Conservation (phyloP, 768 basidiomycete species). For the Psilocybe cubensis region DNA sequence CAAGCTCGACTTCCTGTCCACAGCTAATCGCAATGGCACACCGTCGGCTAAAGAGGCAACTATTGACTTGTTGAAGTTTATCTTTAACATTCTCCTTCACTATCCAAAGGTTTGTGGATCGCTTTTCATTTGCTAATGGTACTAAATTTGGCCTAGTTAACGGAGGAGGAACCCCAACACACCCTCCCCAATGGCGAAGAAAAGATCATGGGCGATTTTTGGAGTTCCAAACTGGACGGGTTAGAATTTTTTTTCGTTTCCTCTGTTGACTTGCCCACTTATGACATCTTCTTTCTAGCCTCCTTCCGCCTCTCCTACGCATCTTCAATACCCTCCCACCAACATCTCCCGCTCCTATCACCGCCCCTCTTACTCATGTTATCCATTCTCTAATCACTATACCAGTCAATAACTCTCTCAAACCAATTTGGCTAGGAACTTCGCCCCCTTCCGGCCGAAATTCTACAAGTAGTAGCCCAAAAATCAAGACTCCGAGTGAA, state of each 20-base stretch:
- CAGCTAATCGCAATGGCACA: conserved; percentile 50
- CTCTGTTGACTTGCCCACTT: neutral
- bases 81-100: conserved; percentile 79
- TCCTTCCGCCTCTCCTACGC: conserved; percentile 73
- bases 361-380: conserved; percentile 76
- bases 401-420: conserved; percentile 64
- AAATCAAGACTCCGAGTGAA: conserved; percentile 35
- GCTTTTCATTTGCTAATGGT: neutral
- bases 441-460: conserved; percentile 36
- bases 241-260: conserved; percentile 33
- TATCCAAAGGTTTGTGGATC: conserved; percentile 69
- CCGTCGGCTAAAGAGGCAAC: conserved; percentile 72
- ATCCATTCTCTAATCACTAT: conserved; percentile 83
- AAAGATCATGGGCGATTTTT: conserved; percentile 72
- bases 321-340: conserved; percentile 70
- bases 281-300: conserved; percentile 37
- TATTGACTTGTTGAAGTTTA: conserved; percentile 82
- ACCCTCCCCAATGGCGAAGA: conserved; percentile 31
- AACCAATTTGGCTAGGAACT: conserved; percentile 63
- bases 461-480: conserved; percentile 37
- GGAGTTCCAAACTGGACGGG: conserved; percentile 77
- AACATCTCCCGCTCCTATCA: conserved; percentile 64
- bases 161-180: conserved; percentile 50
- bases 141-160: conserved; percentile 31
- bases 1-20: conserved; percentile 63